Conservation (phyloP, 179 eudicot species). For the Monotropa hypopitys region DNA sequence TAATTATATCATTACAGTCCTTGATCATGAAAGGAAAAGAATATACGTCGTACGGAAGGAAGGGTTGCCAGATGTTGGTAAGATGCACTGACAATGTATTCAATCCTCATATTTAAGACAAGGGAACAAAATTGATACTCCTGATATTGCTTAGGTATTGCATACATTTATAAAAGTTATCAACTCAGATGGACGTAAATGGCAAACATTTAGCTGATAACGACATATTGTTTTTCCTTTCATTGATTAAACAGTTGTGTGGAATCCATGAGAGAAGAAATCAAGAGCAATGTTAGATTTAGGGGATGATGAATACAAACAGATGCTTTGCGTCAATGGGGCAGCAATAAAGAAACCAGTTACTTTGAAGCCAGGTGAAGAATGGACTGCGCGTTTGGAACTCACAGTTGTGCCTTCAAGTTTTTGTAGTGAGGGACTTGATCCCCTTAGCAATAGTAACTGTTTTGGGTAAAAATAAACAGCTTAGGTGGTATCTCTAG, state of each 20-base stretch:
- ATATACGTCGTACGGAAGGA: slow-evolving; percentile 64
- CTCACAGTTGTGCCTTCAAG: slow-evolving; percentile 47
- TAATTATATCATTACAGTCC: slow-evolving; percentile 54
- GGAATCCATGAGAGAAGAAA: slow-evolving; percentile 91
- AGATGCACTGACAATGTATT: slow-evolving; percentile 7
- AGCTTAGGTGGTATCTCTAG: not conserved
- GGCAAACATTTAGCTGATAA: not conserved
- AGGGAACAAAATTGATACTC: not conserved
- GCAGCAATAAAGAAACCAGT: slow-evolving; percentile 60
- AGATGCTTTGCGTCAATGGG: slow-evolving; percentile 68
- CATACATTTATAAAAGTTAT: not conserved
- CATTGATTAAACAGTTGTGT: slow-evolving; percentile 55
- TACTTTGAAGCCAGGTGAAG: slow-evolving; percentile 68
- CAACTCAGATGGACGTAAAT: not conserved
- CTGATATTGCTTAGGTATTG: not conserved
- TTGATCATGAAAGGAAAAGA: slow-evolving; percentile 72
- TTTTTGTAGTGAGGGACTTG: slow-evolving; percentile 49
- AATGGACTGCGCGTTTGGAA: slow-evolving; percentile 65
- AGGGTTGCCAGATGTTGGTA: slow-evolving; percentile 78
- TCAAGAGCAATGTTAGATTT: slow-evolving; percentile 66
- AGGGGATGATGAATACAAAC: slow-evolving; percentile 69
- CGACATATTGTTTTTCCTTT: not conserved
- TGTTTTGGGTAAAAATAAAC: not conserved
- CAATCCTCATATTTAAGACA: too few species aligned
- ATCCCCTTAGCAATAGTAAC: slow-evolving; percentile 9